Conservation (phyloP, 345 rosid genomes). For the Populus davidiana region DNA sequence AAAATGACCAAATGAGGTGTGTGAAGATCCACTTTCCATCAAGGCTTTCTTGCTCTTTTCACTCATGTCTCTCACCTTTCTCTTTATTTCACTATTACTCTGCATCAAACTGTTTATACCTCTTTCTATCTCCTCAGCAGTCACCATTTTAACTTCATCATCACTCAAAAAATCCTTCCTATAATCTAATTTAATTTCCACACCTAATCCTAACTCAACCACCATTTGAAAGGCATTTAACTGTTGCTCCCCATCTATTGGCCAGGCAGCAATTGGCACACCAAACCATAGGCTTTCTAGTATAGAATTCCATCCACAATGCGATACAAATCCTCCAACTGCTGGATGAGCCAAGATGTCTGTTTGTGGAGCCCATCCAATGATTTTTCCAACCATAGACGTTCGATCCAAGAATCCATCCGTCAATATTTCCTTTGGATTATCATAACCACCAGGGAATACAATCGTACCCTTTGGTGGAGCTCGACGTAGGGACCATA, state of each 20-base stretch:
- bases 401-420: constrained; percentile 1
- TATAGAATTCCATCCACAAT: constrained; percentile 15
- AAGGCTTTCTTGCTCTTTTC: not conserved
- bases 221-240: constrained; percentile 5
- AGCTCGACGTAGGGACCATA: constrained; percentile 21
- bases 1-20: not conserved
- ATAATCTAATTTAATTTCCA: not conserved
- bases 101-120: constrained; percentile 1
- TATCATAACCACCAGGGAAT: not conserved
- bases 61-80: not conserved
- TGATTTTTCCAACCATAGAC: constrained; percentile 1
- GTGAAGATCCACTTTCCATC: constrained; percentile 9
- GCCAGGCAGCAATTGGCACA: constrained; percentile 14
- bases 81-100: not conserved
- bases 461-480: not conserved
- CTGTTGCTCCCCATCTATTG: constrained; percentile 5
- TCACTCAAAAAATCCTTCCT: not conserved
- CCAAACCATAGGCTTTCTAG: constrained; percentile 13
- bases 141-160: not conserved
- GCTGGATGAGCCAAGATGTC: constrained; percentile 1
- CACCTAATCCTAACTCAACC: not conserved
- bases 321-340: constrained; percentile 11
- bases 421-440: not conserved
- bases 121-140: not conserved
- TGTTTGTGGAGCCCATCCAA: constrained; percentile 9